These are phyloP conservation scores for Citrus maxima DNA, from an alignment of 345 rosid genomes.

Conservation along the genomic window DNA sequence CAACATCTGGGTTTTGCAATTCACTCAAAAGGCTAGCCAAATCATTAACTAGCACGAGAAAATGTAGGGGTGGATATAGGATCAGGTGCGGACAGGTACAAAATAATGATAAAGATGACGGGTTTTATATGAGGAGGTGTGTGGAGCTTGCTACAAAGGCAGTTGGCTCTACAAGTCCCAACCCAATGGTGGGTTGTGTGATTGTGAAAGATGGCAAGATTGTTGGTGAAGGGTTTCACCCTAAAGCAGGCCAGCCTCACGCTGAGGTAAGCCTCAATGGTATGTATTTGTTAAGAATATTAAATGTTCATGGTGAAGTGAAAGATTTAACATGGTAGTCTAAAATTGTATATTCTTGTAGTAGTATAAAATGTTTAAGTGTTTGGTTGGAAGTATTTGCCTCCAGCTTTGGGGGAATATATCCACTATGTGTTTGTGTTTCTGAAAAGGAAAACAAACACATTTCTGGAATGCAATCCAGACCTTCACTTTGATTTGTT, in stretches of 20 bases:
- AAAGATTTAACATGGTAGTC: neutral
- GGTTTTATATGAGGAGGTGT: conserved; percentile 64
- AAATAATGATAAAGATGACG: conserved; percentile 37
- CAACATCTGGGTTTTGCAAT: conserved; percentile 18
- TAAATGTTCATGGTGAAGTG: neutral
- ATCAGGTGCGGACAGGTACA: conserved; percentile 28
- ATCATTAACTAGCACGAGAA: conserved; percentile 17
- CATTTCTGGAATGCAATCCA: neutral
- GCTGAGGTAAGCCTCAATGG: conserved; percentile 63
- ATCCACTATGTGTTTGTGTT: neutral
- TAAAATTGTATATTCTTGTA: neutral
- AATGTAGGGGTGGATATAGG: conserved; percentile 10
- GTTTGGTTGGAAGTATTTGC: neutral
- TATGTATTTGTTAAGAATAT: neutral
- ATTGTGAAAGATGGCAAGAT: conserved; percentile 78
- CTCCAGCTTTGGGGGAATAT: neutral
- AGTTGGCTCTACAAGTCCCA: conserved; percentile 81
- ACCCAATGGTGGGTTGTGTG: conserved; percentile 96
- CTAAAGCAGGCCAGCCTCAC: conserved; percentile 96
- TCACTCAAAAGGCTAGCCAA: conserved; percentile 20
- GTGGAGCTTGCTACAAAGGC: conserved; percentile 82
- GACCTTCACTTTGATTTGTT: neutral
- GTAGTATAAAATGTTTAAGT: neutral
- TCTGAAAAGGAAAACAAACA: neutral
- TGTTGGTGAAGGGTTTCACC: conserved; percentile 95